A percentile compares a stretch with the other conserved stretches of the same genome.
These are phyloP conservation scores for Rhododendron henanense DNA, from an alignment of 148 eudicot species.

Conservation along the genomic window DNA sequence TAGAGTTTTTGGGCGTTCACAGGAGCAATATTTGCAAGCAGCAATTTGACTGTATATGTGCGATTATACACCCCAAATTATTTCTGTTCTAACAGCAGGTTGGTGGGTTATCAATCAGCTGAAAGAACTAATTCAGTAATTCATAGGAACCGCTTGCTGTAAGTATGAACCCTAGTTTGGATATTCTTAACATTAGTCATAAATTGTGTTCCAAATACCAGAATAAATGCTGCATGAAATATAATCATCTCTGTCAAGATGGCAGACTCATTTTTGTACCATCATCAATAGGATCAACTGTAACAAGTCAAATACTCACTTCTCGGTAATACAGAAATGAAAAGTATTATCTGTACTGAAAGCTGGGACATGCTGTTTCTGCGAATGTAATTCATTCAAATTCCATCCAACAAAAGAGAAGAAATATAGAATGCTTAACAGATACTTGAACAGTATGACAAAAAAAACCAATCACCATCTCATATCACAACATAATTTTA, in stretches of 20 bases:
- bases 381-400: neutral
- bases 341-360: neutral
- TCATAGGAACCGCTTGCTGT: neutral
- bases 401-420: neutral
- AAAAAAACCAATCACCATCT: neutral
- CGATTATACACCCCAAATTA: neutral
- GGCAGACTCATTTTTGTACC: neutral
- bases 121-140: neutral
- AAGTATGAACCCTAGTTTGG: neutral
- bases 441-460: neutral
- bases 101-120: neutral
- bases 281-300: neutral
- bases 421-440: neutral
- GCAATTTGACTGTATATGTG: slow-evolving; percentile 15
- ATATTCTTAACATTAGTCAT: neutral
- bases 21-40: slow-evolving; percentile 41
- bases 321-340: neutral
- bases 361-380: neutral
- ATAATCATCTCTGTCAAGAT: neutral
- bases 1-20: slow-evolving; percentile 34
- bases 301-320: neutral
- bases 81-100: neutral
- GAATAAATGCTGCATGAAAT: neutral
- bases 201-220: neutral
- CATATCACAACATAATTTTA: neutral